Evolutionary conservation across 805 yeast genomes (phyloP).

Genomic region (Cyberlindnera bimundalis): DNA sequence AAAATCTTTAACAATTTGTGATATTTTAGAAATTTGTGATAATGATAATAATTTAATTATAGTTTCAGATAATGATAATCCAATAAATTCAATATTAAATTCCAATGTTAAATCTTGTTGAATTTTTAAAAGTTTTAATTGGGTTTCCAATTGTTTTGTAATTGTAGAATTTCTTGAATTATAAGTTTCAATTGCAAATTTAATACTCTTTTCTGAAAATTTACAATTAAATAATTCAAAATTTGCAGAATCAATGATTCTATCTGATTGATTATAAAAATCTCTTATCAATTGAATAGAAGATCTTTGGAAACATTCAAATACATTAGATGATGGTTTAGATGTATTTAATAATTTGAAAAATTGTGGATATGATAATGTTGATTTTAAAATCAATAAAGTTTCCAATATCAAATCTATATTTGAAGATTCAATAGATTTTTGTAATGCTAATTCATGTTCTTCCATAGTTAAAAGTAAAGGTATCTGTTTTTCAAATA

Average conservation of each 20-base stretch:
- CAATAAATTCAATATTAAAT: conserved; percentile 38
- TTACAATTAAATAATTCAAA: conserved; percentile 32
- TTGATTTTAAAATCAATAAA: conserved; percentile 48
- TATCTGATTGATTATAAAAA: conserved; percentile 64
- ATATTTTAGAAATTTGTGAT: conserved; percentile 48
- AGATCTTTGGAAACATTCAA: conserved; percentile 31
- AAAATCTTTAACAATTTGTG: conserved; percentile 47
- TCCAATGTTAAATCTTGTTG: conserved; percentile 45
- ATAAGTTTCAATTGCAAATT: conserved; percentile 24
- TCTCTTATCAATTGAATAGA: conserved; percentile 44
- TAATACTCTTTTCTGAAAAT: conserved; percentile 20
- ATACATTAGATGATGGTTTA: conserved; percentile 35
- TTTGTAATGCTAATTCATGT: conserved; percentile 61
- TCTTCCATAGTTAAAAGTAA: conserved; percentile 70
- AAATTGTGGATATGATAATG: conserved; percentile 61
- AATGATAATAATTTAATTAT: conserved; percentile 41
- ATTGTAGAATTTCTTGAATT: conserved; percentile 33
- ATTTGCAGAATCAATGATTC: conserved; percentile 43
- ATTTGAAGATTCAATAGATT: conserved; percentile 44
- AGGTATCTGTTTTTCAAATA: conserved; percentile 55
- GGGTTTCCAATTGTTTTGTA: conserved; percentile 40
- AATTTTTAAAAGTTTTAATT: conserved; percentile 37
- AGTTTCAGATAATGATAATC: conserved; percentile 46
- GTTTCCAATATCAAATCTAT: conserved; percentile 56
- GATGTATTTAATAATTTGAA: conserved; percentile 57